Percentiles rank a stretch among this genome's conserved stretches.
phyloP scores from a whole-genome alignment of 176 grass and related monocot genomes.

The Metroxylon sagu region DNA sequence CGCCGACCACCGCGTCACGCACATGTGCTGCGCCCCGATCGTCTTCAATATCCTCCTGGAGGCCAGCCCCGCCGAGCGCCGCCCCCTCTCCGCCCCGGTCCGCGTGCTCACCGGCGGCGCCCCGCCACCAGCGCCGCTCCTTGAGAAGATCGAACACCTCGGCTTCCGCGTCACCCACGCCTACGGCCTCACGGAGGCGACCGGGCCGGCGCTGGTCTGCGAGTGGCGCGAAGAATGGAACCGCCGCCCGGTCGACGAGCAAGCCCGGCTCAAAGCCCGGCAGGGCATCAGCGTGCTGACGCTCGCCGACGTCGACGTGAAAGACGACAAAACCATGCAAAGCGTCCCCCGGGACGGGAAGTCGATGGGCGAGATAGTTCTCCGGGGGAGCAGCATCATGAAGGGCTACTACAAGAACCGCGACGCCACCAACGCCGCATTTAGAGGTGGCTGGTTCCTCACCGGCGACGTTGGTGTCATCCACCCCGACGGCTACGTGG shows the following conservation, averaged over 20 bases:
- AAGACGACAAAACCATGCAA: constrained; percentile 19
- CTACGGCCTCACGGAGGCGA: constrained; percentile 73
- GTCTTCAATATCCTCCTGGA: constrained; percentile 58
- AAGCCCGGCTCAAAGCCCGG: constrained; percentile 49
- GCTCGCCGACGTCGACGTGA: constrained; percentile 52
- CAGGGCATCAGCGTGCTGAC: constrained; percentile 57
- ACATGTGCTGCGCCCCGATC: constrained; percentile 69
- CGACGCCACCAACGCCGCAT: constrained; percentile 26
- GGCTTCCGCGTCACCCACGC: constrained; percentile 56
- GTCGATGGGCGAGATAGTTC: constrained; percentile 50
- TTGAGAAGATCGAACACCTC: constrained; percentile 36
- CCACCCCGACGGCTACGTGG: constrained; percentile 66
- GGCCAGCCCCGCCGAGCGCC: not conserved
- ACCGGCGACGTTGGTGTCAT: constrained; percentile 70
- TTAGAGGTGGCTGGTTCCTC: constrained; percentile 50
- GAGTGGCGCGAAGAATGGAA: constrained; percentile 70
- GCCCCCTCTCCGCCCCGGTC: not conserved
- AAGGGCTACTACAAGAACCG: constrained; percentile 65
- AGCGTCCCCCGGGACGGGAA: constrained; percentile 50
- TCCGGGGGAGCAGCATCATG: constrained; percentile 64
- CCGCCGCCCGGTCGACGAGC: constrained; percentile 25
- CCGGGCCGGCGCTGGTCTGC: constrained; percentile 53
- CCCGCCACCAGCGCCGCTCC: constrained; percentile 45
- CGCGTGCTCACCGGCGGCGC: constrained; percentile 50
- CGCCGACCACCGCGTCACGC: constrained; percentile 39